These are phyloP conservation scores for Lasiosphaeria miniovina DNA, from an alignment of 495 filamentous ascomycete species.

Conservation along the genomic window DNA sequence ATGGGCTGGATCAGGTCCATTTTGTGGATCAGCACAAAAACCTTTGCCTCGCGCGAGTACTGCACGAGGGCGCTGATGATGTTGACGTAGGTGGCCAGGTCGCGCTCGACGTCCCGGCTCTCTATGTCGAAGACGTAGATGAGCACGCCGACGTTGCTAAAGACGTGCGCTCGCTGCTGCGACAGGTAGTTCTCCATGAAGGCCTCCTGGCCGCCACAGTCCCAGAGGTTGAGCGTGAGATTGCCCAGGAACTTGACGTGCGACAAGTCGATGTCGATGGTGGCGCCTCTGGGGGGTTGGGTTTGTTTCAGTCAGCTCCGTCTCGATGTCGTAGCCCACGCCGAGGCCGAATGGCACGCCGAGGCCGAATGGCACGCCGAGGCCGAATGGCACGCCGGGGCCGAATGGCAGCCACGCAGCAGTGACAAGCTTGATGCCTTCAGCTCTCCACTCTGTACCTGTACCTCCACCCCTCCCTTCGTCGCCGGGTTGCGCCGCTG, in stretches of 20 bases:
- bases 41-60: constrained; percentile 75
- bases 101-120: constrained; percentile 85
- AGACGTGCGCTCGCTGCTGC: constrained; percentile 91
- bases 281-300: constrained; percentile 63
- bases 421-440: too few relatives aligned
- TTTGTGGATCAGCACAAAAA: constrained; percentile 96
- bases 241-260: constrained; percentile 98
- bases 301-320: not conserved
- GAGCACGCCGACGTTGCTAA: constrained; percentile 90
- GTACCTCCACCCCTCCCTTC: too few relatives aligned
- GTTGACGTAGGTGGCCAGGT: constrained; percentile 81
- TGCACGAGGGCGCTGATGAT: constrained; percentile 83
- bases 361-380: too few relatives aligned
- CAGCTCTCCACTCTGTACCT: too few relatives aligned
- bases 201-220: constrained; percentile 97
- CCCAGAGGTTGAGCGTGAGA: constrained; percentile 94
- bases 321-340: not conserved
- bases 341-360: too few relatives aligned
- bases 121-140: constrained; percentile 99
- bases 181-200: constrained; percentile 98
- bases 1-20: constrained; percentile 92
- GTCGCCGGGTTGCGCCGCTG: too few relatives aligned
- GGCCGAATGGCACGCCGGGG: too few relatives aligned
- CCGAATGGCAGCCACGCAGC: too few relatives aligned
- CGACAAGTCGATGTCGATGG: constrained; percentile 96